A percentile compares a stretch with the other conserved stretches of the same genome.
phyloP scores from a whole-genome alignment of 768 basidiomycete species.

The Suillus variegatus region DNA sequence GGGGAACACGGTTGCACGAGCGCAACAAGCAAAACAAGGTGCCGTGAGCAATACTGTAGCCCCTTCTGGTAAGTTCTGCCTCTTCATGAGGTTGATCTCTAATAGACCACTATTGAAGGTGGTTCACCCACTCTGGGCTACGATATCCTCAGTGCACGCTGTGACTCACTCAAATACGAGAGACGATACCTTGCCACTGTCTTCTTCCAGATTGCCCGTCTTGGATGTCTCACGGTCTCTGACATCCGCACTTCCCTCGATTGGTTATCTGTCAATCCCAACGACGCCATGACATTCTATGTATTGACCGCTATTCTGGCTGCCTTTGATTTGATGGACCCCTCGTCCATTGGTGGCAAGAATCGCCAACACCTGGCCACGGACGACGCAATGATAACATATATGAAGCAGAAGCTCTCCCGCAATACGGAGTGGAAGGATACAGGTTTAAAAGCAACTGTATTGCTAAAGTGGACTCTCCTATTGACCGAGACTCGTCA shows the following conservation, averaged over 20 bases:
- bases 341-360: conserved; percentile 44
- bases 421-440: conserved; percentile 65
- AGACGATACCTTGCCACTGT: conserved; percentile 66
- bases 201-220: conserved; percentile 61
- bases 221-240: conserved; percentile 57
- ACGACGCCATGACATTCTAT: conserved; percentile 70
- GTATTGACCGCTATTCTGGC: conserved; percentile 64
- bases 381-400: conserved; percentile 48
- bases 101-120: conserved; percentile 31
- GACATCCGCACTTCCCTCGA: conserved; percentile 69
- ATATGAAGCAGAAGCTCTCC: conserved; percentile 61
- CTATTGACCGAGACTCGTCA: conserved; percentile 79
- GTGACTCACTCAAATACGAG: conserved; percentile 75
- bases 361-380: conserved; percentile 50
- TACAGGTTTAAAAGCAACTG: conserved; percentile 64
- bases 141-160: conserved; percentile 66
- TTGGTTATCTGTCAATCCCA: conserved; percentile 68
- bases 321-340: conserved; percentile 67
- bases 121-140: conserved; percentile 53
- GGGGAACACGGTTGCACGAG: conserved; percentile 51
- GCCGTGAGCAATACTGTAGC: conserved; percentile 58
- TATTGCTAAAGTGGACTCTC: conserved; percentile 87
- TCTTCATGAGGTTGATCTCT: neutral
- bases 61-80: conserved; percentile 57
- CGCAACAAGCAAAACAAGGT: conserved; percentile 59